Evolutionary conservation across 805 yeast genomes (phyloP).

Genomic region (Lachancea nothofagi): DNA sequence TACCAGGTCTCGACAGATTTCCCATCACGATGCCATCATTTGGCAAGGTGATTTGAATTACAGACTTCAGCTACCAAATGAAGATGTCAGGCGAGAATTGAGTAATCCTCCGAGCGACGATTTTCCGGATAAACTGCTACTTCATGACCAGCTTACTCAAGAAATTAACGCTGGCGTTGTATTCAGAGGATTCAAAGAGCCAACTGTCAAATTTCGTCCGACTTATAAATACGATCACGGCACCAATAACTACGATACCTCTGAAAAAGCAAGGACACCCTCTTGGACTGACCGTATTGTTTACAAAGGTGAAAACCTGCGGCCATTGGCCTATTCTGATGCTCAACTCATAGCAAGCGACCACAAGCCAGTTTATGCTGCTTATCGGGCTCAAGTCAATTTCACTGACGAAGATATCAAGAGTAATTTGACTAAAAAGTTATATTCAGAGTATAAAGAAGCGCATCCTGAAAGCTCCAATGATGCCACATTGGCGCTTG

Average conservation of each 20-base stretch:
- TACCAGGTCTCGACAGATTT: conserved; percentile 66
- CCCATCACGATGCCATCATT: conserved; percentile 78
- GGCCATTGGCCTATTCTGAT: conserved; percentile 64
- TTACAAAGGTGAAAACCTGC: conserved; percentile 50
- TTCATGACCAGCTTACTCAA: conserved; percentile 69
- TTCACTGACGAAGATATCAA: conserved; percentile 63
- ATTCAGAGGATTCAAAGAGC: conserved; percentile 71
- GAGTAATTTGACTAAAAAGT: conserved; percentile 46
- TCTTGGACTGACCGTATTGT: conserved; percentile 94
- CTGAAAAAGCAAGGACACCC: conserved; percentile 90
- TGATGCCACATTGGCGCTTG: conserved; percentile 16
- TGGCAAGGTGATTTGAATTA: conserved; percentile 96
- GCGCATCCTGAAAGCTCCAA: conserved; percentile 29
- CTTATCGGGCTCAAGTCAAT: conserved; percentile 60
- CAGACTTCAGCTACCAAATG: conserved; percentile 69
- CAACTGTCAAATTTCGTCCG: conserved; percentile 72
- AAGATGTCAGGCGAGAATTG: conserved; percentile 59
- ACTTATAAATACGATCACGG: conserved; percentile 92
- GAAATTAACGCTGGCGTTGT: conserved; percentile 71
- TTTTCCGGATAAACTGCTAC: conserved; percentile 41
- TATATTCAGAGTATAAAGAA: conserved; percentile 54
- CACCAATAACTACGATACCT: conserved; percentile 71
- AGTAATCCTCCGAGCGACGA: conserved; percentile 37
- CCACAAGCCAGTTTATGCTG: conserved; percentile 88
- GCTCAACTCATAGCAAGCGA: conserved; percentile 68